Evolutionary conservation across 345 rosid species (phyloP), one percentile per base, ranked within the genome.

Genomic region (Populus pruinosa): DNA sequence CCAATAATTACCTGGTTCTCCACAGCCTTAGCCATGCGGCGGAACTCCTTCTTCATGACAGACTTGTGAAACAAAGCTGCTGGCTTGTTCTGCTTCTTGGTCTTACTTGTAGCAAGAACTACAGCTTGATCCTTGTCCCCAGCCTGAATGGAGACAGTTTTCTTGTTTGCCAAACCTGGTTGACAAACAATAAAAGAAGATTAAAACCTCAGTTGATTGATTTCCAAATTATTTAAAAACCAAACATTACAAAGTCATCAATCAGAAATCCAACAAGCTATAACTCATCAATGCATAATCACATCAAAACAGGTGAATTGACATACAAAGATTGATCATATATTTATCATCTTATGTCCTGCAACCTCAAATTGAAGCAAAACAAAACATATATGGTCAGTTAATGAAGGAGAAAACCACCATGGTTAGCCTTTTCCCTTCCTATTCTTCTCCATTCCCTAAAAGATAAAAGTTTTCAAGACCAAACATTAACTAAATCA

Each of bases 81-180:
- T 47, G 90, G 90, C 27, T 88, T 88, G 82, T 84, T 86, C 73
- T 89, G 90, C 72, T 85, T 89, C 91, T 88, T 95, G 74, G 93
- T 90, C 92, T 92, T 95, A 23, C 89, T 79, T 5, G 97, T 93
- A 18, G 91, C 91, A 8, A 95, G 87, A 69, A 92, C 83, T 70
- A 93, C 89, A 49, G 83, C 82, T 71, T 81, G 88, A 20, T 93
- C 99, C 82, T 90, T 86, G 29, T 71, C 90, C 18, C 79, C 96
- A 23, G 84, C 61, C 87, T 88, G 97, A 82, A 95, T 87, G 13
- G 90, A 86, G n/a, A 93, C 92, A 0, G 99, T 92, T 79, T 91
- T 92, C 72, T 81, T 85, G 88, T 93, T 95, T 27, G 98, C 93
- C 90, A 95, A 83, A 27, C 97, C 97, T 93, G 78, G 16, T 68